These are phyloP conservation scores for Ramaria sp. DNA, from an alignment of 768 basidiomycete species.

Conservation along the genomic window DNA sequence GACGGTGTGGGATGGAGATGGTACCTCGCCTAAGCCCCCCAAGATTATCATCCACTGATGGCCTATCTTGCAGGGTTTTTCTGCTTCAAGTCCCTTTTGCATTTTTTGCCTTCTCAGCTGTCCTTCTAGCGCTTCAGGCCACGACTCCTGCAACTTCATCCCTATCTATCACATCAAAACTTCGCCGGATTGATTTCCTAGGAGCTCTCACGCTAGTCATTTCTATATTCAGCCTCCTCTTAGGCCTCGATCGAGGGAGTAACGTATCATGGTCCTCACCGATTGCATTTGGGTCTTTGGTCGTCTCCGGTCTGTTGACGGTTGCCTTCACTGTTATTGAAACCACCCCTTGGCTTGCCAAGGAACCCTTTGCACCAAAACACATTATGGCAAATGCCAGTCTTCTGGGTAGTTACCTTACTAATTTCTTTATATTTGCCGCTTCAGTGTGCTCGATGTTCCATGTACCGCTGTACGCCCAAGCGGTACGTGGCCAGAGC, in stretches of 20 bases:
- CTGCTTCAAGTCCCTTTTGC: slow-evolving; percentile 51
- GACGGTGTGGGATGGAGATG: slow-evolving; percentile 64
- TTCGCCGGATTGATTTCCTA: slow-evolving; percentile 52
- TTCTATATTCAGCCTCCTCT: slow-evolving; percentile 45
- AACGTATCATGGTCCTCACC: slow-evolving; percentile 29
- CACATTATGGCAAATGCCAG: slow-evolving; percentile 40
- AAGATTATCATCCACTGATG: too few relatives aligned
- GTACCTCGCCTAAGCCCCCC: slow-evolving; percentile 18
- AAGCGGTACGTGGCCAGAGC: slow-evolving; percentile 40
- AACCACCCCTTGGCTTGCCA: slow-evolving; percentile 29
- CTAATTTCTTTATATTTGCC: slow-evolving; percentile 47
- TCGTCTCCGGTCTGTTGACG: slow-evolving; percentile 18
- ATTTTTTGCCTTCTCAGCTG: slow-evolving; percentile 40
- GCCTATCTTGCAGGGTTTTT: slow-evolving; percentile 35
- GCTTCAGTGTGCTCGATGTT: slow-evolving; percentile 36
- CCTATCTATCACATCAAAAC: slow-evolving; percentile 34
- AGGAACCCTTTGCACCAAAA: slow-evolving; percentile 51
- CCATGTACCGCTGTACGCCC: slow-evolving; percentile 45
- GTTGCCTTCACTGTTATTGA: slow-evolving; percentile 36
- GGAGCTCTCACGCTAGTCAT: slow-evolving; percentile 47
- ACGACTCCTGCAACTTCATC: slow-evolving; percentile 27
- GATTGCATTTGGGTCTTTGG: not conserved
- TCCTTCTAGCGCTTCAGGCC: slow-evolving; percentile 44
- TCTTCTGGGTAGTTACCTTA: slow-evolving; percentile 44
- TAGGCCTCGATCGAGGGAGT: slow-evolving; percentile 45